Evolutionary conservation across 257 asterid species (phyloP).

Genomic region (Fraxinus excelsior): DNA sequence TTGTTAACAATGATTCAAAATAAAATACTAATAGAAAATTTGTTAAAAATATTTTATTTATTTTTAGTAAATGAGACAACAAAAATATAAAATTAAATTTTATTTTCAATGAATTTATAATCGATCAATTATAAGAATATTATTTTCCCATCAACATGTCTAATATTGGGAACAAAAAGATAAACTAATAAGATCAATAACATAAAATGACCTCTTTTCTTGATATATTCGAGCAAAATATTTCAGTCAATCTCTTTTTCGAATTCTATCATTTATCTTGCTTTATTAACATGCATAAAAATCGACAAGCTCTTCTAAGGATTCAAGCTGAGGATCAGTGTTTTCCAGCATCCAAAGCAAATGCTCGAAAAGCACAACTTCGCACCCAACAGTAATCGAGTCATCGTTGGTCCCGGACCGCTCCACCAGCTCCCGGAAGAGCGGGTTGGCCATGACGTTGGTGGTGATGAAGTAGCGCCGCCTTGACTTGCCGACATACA

Average conservation of each 20-base stretch:
- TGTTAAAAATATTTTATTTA: no score
- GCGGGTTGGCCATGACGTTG: constrained; percentile 79
- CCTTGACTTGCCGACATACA: constrained; percentile 88
- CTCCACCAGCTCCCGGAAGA: constrained; percentile 80
- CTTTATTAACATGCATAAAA: constrained; percentile 65
- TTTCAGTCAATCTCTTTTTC: background rate
- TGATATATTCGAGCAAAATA: no score
- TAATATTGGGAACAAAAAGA: background rate
- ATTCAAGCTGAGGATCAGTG: constrained; percentile 87
- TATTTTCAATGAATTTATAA: background rate
- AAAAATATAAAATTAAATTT: background rate
- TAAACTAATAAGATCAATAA: no score
- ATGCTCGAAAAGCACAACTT: constrained; percentile 91
- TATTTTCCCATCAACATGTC: background rate
- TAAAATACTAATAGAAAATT: no score
- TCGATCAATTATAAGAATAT: background rate
- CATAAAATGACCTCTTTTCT: no score
- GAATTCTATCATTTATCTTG: background rate
- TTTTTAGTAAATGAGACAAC: background rate
- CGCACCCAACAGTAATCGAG: constrained; percentile 64
- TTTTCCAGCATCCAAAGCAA: constrained; percentile 82
- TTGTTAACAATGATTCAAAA: background rate
- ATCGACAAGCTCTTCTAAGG: constrained; percentile 72
- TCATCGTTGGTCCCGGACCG: constrained; percentile 38
- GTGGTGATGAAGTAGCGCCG: constrained; percentile 78